Conservation (phyloP, 352 stramenopile genomes). For the Nothophytophthora sp. region DNA sequence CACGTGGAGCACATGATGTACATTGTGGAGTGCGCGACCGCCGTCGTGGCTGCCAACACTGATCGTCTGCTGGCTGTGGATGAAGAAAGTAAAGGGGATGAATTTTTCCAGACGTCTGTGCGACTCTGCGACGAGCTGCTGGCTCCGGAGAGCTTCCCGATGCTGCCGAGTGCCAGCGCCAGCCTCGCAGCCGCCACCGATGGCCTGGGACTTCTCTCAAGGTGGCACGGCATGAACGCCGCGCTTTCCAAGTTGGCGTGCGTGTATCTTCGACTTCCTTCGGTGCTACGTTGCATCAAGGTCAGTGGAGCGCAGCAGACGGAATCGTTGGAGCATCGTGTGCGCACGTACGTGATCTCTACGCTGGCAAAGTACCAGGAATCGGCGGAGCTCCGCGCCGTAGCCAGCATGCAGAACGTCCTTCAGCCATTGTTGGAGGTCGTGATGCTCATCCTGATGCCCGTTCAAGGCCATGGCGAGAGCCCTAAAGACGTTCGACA, state of each 20-base stretch:
- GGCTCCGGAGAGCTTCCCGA: slow-evolving; percentile 48
- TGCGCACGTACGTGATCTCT: slow-evolving; percentile 54
- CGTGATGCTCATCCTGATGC: slow-evolving; percentile 48
- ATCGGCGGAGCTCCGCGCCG: slow-evolving; percentile 56
- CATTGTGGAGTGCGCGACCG: slow-evolving; percentile 69
- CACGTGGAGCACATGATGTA: slow-evolving; percentile 77
- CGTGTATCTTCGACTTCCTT: slow-evolving; percentile 38
- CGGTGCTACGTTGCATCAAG: slow-evolving; percentile 15
- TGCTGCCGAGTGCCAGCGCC: slow-evolving; percentile 49
- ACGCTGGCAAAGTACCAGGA: slow-evolving; percentile 65
- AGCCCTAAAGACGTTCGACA: not conserved
- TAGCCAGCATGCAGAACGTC: slow-evolving; percentile 65
- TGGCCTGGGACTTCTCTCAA: slow-evolving; percentile 38
- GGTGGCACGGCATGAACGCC: slow-evolving; percentile 78
- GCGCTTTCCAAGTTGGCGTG: slow-evolving; percentile 69
- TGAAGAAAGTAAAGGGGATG: slow-evolving; percentile 17
- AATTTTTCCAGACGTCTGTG: slow-evolving; percentile 36
- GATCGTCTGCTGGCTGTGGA: slow-evolving; percentile 18
- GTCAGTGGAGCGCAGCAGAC: slow-evolving; percentile 8
- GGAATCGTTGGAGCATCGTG: slow-evolving; percentile 37
- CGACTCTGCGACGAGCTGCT: slow-evolving; percentile 62
- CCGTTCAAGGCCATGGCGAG: slow-evolving; percentile 5
- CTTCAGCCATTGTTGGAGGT: slow-evolving; percentile 63
- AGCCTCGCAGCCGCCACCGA: slow-evolving; percentile 47
- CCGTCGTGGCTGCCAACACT: slow-evolving; percentile 56